These are phyloP conservation scores for Auricularia cornea DNA, from an alignment of 768 basidiomycete genomes.

Conservation along the genomic window DNA sequence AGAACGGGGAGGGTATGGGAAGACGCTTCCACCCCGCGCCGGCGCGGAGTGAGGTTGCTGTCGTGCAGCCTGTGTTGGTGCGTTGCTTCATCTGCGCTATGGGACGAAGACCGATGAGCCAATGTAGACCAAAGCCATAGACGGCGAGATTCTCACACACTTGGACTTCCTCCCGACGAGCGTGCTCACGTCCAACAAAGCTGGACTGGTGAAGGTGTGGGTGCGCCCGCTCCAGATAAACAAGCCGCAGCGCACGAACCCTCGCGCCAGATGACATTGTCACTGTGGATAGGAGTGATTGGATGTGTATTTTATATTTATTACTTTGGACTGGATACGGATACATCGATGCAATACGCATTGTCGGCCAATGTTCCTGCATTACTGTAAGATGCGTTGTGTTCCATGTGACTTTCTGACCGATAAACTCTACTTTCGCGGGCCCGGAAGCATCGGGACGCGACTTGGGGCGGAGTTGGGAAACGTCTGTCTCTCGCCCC, in stretches of 20 bases:
- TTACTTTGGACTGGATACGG: too few relatives aligned
- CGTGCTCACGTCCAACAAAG: constrained; percentile 70
- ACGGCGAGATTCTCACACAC: constrained; percentile 66
- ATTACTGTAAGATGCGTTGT: too few relatives aligned
- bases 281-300: background rate
- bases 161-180: constrained; percentile 72
- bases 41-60: constrained; percentile 80
- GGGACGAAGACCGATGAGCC: background rate
- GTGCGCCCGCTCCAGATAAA: constrained; percentile 52
- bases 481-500: background rate
- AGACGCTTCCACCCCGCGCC: constrained; percentile 80
- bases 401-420: too few relatives aligned
- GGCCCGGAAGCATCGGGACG: too few relatives aligned
- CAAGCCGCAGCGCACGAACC: background rate
- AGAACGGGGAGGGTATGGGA: constrained; percentile 22
- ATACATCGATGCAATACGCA: too few relatives aligned
- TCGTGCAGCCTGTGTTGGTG: constrained; percentile 85
- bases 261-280: background rate
- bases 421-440: too few relatives aligned
- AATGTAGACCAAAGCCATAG: constrained; percentile 67
- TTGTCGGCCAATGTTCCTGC: too few relatives aligned
- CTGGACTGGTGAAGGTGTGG: constrained; percentile 78
- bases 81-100: constrained; percentile 2
- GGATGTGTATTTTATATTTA: background rate
- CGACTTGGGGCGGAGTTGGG: background rate